These are phyloP conservation scores for Pseudogymnoascus sp. DNA, from an alignment of 2,329 filamentous ascomycete genomes.

Conservation along the genomic window DNA sequence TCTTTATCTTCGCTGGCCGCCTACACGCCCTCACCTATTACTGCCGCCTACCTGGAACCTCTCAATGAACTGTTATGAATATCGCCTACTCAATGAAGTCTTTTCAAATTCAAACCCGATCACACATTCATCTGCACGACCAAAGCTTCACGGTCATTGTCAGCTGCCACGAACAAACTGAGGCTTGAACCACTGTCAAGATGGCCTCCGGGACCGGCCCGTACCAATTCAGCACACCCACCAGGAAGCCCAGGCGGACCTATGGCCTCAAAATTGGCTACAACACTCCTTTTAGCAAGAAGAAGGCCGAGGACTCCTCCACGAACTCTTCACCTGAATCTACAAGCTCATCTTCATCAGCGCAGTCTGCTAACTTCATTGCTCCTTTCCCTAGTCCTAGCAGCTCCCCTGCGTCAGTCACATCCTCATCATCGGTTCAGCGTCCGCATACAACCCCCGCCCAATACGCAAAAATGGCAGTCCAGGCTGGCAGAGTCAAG, in stretches of 20 bases:
- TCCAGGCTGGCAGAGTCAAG: slow-evolving; percentile 69
- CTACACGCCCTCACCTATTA: background rate
- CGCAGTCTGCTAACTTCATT: slow-evolving; percentile 22
- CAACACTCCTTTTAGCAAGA: background rate
- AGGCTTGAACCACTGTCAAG: background rate
- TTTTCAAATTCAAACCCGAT: background rate
- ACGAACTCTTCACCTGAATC: background rate
- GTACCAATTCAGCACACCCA: background rate
- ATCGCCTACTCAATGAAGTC: background rate
- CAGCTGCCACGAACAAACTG: background rate
- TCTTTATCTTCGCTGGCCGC: background rate
- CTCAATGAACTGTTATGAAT: background rate
- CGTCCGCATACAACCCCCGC: slow-evolving; percentile 26
- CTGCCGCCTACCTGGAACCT: background rate
- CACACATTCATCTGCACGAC: background rate
- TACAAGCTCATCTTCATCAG: background rate
- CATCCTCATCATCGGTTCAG: slow-evolving; percentile 30
- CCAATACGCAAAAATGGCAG: slow-evolving; percentile 27
- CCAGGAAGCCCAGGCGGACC: background rate
- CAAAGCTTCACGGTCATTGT: background rate
- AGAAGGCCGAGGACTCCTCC: background rate
- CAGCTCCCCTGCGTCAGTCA: slow-evolving; percentile 12
- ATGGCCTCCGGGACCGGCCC: background rate
- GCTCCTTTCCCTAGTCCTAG: slow-evolving; percentile 17
- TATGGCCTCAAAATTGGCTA: slow-evolving; percentile 1